Evolutionary conservation across 805 yeast species (phyloP), one percentile per base, ranked within the genome.

Genomic region (Metschnikowia colocasiae): DNA sequence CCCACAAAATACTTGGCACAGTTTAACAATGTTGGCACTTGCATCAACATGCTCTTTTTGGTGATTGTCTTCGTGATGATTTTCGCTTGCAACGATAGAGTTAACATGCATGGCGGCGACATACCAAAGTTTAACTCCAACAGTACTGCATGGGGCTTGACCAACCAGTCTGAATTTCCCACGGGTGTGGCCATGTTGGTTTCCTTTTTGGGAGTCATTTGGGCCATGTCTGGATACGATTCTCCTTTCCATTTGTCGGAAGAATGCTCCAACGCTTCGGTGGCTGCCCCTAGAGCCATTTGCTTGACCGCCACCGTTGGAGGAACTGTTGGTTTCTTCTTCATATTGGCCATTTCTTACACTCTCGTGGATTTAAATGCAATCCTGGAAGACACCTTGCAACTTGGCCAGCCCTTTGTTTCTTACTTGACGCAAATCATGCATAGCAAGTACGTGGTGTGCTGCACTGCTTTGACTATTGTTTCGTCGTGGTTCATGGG

Each of bases 211-310:
- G 81, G 84, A n/a, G 82, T 76, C 31, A 78, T 80, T 48, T 81
- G 85, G 85, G 79, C 84, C 32, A 82, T 84, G 87, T 76, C 84
- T 38, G 89, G 88, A 20, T 85, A 81, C 59, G 89, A 84, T 59
- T 80, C 86, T 19, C 86, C 89, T 0, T 84, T 83, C 69, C 89
- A 85, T 58, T 68, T 84, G 50, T 74, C 86, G n/a, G 91, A 83
- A 64, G 90, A 84, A 58, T 79, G 84, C 54, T 66, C 81, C 43
- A 82, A 83, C 59, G 85, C 87, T 6, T 67, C 78, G 30, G 64
- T 69, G 12, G 86, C 85, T 4, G 81, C 83, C 8, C 88, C 89
- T n/a, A 72, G 74, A 49, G 86, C 87, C 25, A 82, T 83, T 54
- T 79, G 81, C 18, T 62, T 81, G 62, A 81, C 85, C 15, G 71